Percentiles rank a stretch among this genome's conserved stretches.
Conservation (phyloP, 208 protist genomes). For the Wallacemonas collosoma region DNA sequence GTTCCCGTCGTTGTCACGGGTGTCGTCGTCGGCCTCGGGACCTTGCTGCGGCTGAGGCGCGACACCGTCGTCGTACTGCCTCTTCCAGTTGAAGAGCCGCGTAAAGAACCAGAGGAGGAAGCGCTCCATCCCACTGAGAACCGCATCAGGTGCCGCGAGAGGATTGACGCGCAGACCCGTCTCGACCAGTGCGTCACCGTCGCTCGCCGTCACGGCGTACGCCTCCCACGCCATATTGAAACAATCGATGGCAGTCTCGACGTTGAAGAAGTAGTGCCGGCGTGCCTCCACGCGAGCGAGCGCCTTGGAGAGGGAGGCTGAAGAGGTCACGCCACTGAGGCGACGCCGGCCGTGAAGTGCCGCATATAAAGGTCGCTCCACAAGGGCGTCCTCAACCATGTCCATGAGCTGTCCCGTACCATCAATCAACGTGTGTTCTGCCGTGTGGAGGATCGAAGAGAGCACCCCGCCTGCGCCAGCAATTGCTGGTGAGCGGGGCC, state of each 20-base stretch:
- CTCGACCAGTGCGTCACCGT: constrained; percentile 22
- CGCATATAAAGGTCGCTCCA: constrained; percentile 28
- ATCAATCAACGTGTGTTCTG: constrained; percentile 30
- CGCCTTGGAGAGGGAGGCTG: background rate
- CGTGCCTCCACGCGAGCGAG: background rate
- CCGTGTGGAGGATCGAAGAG: constrained; percentile 19
- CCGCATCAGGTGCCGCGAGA: constrained; percentile 23
- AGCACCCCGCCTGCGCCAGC: constrained; percentile 15
- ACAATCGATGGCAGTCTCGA: constrained; percentile 67
- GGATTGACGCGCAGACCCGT: constrained; percentile 38
- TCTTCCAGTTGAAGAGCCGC: constrained; percentile 4
- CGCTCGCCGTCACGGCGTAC: constrained; percentile 36
- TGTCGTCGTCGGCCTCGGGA: background rate
- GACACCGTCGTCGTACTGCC: background rate
- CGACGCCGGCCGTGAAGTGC: background rate
- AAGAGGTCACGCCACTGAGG: background rate
- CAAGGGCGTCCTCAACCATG: constrained; percentile 29
- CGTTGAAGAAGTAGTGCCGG: constrained; percentile 47
- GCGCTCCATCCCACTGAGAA: constrained; percentile 26
- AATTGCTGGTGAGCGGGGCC: background rate
- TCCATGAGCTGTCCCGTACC: constrained; percentile 39
- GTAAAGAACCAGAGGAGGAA: constrained; percentile 7
- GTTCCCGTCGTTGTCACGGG: background rate
- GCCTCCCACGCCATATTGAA: constrained; percentile 73
- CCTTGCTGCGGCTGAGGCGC: background rate